Conservation (phyloP, 805 yeast species). For the Wickerhamiella kurtzmanii region DNA sequence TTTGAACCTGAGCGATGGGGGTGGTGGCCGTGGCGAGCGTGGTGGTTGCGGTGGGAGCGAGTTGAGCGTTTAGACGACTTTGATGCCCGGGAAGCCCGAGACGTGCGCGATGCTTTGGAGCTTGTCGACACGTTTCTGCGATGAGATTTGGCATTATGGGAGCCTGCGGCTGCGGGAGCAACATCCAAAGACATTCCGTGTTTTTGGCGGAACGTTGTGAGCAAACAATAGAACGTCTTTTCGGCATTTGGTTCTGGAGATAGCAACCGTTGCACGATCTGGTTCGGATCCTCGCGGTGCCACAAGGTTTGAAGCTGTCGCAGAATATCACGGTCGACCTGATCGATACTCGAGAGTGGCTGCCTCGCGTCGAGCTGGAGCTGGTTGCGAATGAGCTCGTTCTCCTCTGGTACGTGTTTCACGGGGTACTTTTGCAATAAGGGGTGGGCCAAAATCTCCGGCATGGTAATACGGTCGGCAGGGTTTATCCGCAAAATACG, state of each 20-base stretch:
- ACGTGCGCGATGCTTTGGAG: background rate
- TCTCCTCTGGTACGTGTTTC: constrained; percentile 16
- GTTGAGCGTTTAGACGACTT: constrained; percentile 14
- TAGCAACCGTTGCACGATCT: constrained; percentile 40
- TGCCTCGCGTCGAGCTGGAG: constrained; percentile 18
- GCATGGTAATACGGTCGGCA: constrained; percentile 59
- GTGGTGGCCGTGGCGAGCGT: background rate
- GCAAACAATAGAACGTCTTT: constrained; percentile 64
- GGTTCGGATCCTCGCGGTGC: constrained; percentile 55
- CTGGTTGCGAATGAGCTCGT: constrained; percentile 6
- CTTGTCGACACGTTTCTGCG: background rate
- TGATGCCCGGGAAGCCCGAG: constrained; percentile 6
- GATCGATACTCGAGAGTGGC: constrained; percentile 29
- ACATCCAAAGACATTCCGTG: constrained; percentile 26
- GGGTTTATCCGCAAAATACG: constrained; percentile 80
- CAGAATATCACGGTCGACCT: constrained; percentile 60
- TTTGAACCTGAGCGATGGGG: background rate
- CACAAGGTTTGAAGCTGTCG: constrained; percentile 66
- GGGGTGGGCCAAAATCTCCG: constrained; percentile 69
- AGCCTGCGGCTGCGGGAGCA: background rate
- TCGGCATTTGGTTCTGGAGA: constrained; percentile 54
- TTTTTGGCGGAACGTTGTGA: constrained; percentile 60
- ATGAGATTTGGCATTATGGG: background rate
- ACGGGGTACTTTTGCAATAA: constrained; percentile 52
- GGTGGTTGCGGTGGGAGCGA: background rate